Evolutionary conservation across 805 yeast species (phyloP).

Genomic region (Suhomyces tanzawaensis): DNA sequence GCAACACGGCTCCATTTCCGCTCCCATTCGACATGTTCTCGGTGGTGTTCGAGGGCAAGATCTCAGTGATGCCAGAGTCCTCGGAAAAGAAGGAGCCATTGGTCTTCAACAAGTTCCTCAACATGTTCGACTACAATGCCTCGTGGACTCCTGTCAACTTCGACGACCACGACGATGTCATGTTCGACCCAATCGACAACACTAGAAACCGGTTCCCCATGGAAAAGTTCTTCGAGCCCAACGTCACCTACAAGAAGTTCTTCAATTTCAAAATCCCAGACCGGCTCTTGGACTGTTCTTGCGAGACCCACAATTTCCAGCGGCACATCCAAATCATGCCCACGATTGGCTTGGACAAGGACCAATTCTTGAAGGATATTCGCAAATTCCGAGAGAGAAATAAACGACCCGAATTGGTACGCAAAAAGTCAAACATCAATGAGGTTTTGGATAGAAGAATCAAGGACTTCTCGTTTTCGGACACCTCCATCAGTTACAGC

Average conservation of each 20-base stretch:
- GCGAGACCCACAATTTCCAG: constrained; percentile 24
- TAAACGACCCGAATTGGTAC: not conserved
- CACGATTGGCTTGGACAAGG: constrained; percentile 24
- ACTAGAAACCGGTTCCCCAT: constrained; percentile 15
- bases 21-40: constrained; percentile 28
- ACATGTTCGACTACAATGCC: constrained; percentile 30
- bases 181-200: constrained; percentile 22
- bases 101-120: constrained; percentile 27
- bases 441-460: constrained; percentile 12
- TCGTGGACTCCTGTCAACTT: constrained; percentile 29
- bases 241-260: constrained; percentile 25
- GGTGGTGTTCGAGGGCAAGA: constrained; percentile 28
- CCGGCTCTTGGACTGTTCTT: constrained; percentile 28
- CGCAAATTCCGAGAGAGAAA: constrained; percentile 9
- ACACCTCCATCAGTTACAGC: constrained; percentile 27
- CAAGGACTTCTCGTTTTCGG: constrained; percentile 25
- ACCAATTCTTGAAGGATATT: constrained; percentile 20
- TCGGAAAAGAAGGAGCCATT: constrained; percentile 18
- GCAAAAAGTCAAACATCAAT: not conserved
- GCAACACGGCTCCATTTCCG: constrained; percentile 16
- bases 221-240: constrained; percentile 20
- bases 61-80: constrained; percentile 21
- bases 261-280: constrained; percentile 27
- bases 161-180: constrained; percentile 8
- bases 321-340: constrained; percentile 24